phyloP scores from a whole-genome alignment of 139 green algal genomes.

The Mychonastes homosphaera region DNA sequence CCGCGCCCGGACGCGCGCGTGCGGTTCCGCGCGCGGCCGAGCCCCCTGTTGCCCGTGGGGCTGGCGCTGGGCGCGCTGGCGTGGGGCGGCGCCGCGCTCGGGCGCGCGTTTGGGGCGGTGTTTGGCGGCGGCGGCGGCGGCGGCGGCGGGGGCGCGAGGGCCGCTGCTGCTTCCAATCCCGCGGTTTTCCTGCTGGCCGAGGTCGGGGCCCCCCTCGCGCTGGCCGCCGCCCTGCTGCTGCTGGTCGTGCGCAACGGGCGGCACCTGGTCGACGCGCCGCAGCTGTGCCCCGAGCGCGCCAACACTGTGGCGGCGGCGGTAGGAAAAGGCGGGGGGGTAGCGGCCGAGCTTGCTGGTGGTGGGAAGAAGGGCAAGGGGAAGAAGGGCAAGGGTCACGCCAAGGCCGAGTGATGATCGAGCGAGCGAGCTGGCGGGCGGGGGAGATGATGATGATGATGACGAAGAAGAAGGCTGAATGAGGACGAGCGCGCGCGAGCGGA shows the following conservation, averaged over 20 bases:
- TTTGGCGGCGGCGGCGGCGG: slow-evolving; percentile 7
- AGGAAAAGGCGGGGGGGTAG: too few relatives aligned
- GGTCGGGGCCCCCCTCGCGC: slow-evolving; percentile 38
- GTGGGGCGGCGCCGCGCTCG: too few relatives aligned
- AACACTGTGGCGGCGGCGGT: slow-evolving; percentile 29
- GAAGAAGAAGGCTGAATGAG: too few relatives aligned
- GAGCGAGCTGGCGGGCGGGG: too few relatives aligned
- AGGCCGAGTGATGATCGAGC: too few relatives aligned
- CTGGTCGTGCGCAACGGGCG: slow-evolving; percentile 44
- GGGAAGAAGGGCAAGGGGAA: too few relatives aligned
- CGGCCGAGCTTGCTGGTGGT: too few relatives aligned
- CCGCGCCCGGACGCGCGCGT: slow-evolving; percentile 1
- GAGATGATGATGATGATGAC: too few relatives aligned
- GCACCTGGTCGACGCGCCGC: slow-evolving; percentile 48
- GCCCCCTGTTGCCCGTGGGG: neutral
- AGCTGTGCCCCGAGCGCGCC: slow-evolving; percentile 54
- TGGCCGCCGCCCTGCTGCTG: slow-evolving; percentile 35
- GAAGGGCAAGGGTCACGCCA: too few relatives aligned
- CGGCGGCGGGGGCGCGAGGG: neutral
- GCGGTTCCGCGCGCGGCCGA: too few relatives aligned
- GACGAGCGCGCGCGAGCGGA: too few relatives aligned
- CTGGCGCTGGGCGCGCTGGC: neutral
- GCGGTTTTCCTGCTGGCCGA: slow-evolving; percentile 12
- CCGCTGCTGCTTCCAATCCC: neutral
- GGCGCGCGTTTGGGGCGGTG: slow-evolving; percentile 13